Base-by-base conservation (phyloP, 1,284 basidiomycete species). In the Marasmius oreades region DNA sequence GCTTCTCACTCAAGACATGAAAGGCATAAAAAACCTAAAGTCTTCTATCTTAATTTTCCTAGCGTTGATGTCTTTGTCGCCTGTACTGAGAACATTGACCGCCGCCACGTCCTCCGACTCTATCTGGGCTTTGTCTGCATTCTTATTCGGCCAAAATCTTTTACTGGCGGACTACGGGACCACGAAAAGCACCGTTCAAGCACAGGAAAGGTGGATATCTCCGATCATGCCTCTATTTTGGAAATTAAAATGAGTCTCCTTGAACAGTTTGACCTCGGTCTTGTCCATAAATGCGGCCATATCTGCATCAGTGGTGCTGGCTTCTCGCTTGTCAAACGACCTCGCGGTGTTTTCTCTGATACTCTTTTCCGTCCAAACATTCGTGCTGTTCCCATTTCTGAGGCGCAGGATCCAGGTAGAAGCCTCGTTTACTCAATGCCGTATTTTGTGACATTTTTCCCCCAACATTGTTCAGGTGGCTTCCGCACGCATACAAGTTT, bases 31-130 rank as follows among this genome's bases (percentile, higher is more conserved):
- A 67, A 74, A 79, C 1, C 67, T 87, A 62, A 89, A 87, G 69
- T 90, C 82, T 2, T 86, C 92, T 6, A 80, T 95, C 46, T 79
- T 98, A 52, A 89, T 96, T 55, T 91, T 95, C 63, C 80, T 98
- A 5, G 84, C 93, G 2, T 79, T 99, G 55, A 84, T 96, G 71
- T 88, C 95, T 5, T 79, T 98, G 44, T 90, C 95, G 0, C 97
- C 97, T 1, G 90, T 98, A 4, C 75, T 99, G 56, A 84, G 90
- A 61, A 98, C 95, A 1, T 74, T 99, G 62, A 97, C 94, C 11
- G 92, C 93, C 42, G 92, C 95, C 7, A 98, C 95, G 0, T 98
- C 96, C 18, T 91, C 89, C 12, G 97, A 99, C 70, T 95, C 93
- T 24, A 97, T 98, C 63, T 98, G 95, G 94, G 95, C 95, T 6